These are phyloP conservation scores for Agastache rugosa DNA, from an alignment of 257 asterid genomes.

Conservation along the genomic window DNA sequence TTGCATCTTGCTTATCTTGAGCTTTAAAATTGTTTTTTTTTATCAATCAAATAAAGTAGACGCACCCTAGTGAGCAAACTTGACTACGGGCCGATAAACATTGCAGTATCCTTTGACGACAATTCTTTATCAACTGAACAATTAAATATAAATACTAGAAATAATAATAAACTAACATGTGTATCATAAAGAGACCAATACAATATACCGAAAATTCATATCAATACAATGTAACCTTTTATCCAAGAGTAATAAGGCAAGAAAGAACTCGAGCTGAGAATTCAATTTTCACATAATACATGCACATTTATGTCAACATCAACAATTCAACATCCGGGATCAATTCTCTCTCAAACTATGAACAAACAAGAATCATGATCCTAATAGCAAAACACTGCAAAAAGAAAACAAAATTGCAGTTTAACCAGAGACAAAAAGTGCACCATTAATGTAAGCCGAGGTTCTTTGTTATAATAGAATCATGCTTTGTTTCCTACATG, in stretches of 20 bases:
- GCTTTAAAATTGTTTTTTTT: neutral
- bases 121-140: too few relatives aligned
- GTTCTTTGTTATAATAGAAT: neutral
- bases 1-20: neutral
- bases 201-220: too few relatives aligned
- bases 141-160: too few relatives aligned
- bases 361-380: neutral
- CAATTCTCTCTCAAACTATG: neutral
- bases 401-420: conserved; percentile 4
- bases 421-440: neutral
- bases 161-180: too few relatives aligned
- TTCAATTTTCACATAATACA: neutral
- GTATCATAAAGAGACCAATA: too few relatives aligned
- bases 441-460: neutral
- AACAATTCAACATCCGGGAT: neutral
- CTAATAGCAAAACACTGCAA: conserved; percentile 13
- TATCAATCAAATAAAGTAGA: too few relatives aligned
- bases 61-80: too few relatives aligned
- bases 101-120: too few relatives aligned
- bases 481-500: conserved; percentile 24
- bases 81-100: too few relatives aligned
- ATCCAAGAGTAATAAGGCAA: too few relatives aligned
- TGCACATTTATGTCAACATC: conserved; percentile 17
- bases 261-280: too few relatives aligned
- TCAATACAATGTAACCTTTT: neutral